Percentiles rank a stretch among this genome's conserved stretches.
Evolutionary conservation across 192 early-diverging fungal species (phyloP).

Genomic region (Podila clonocystis): DNA sequence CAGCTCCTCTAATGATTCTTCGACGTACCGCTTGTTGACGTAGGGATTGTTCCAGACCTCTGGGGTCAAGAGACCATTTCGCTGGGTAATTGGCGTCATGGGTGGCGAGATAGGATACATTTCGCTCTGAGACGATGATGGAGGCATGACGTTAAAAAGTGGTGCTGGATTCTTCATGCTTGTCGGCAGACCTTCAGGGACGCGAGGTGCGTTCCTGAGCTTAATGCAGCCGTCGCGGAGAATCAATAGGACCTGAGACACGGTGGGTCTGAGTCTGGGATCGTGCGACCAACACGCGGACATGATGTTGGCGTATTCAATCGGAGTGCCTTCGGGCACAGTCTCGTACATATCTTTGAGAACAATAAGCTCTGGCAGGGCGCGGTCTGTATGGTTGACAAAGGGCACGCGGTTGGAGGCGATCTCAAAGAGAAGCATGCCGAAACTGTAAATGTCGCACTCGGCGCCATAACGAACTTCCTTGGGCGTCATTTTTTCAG

Average conservation of each 20-base stretch:
- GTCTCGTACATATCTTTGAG: constrained; percentile 37
- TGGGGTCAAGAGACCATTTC: constrained; percentile 23
- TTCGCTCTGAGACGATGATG: constrained; percentile 9
- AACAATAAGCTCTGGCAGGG: constrained; percentile 43
- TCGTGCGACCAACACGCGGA: constrained; percentile 49
- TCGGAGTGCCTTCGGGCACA: constrained; percentile 28
- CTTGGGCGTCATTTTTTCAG: constrained; percentile 43
- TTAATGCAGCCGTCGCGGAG: constrained; percentile 30
- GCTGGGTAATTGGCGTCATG: constrained; percentile 19
- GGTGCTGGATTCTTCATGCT: constrained; percentile 21
- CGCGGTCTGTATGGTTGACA: constrained; percentile 9
- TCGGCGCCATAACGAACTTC: constrained; percentile 40
- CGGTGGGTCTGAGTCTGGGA: constrained; percentile 33
- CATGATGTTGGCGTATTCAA: constrained; percentile 42
- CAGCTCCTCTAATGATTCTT: constrained; percentile 29
- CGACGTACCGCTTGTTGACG: constrained; percentile 30
- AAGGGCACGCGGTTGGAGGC: constrained; percentile 42
- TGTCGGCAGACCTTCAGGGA: constrained; percentile 14
- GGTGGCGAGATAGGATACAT: constrained; percentile 16
- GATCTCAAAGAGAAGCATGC: constrained; percentile 49
- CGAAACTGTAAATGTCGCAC: constrained; percentile 50
- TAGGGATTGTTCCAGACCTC: constrained; percentile 42
- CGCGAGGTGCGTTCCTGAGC: constrained; percentile 2
- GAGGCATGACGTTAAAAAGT: constrained; percentile 32
- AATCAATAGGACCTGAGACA: constrained; percentile 36